Percentiles rank a stretch among this genome's conserved stretches.
Evolutionary conservation across 2,329 filamentous ascomycete species (phyloP).

Genomic region (Annulohypoxylon truncatum): DNA sequence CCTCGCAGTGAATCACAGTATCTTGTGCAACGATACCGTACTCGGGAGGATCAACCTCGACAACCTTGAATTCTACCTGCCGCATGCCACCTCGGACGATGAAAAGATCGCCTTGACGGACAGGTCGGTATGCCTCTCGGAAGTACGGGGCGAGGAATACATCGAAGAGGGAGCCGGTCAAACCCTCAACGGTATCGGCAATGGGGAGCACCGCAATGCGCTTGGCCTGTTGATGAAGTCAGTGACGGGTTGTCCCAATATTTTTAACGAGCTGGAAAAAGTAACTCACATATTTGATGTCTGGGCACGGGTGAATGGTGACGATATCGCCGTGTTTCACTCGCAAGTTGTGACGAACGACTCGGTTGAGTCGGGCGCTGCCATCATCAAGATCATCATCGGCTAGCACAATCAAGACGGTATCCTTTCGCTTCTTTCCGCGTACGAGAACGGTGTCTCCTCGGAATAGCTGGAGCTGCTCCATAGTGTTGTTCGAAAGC

Average conservation of each 20-base stretch:
- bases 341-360: constrained; percentile 96
- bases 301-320: constrained; percentile 95
- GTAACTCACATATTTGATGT: constrained; percentile 98
- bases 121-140: constrained; percentile 97
- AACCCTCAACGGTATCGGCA: constrained; percentile 96
- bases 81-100: constrained; percentile 98
- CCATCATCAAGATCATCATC: constrained; percentile 99
- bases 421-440: constrained; percentile 99
- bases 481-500: constrained; percentile 98
- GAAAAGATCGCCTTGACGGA: constrained; percentile 97
- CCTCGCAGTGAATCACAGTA: constrained; percentile 98
- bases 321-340: constrained; percentile 99
- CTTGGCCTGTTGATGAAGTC: constrained; percentile 77
- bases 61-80: constrained; percentile 99
- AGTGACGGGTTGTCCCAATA: constrained; percentile 23
- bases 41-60: constrained; percentile 97
- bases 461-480: constrained; percentile 96
- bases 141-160: constrained; percentile 99
- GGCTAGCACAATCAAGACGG: constrained; percentile 94
- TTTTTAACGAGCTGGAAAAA: background rate
- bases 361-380: constrained; percentile 96
- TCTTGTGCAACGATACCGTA: constrained; percentile 99
- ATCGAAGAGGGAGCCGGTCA: constrained; percentile 97
- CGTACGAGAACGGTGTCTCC: constrained; percentile 98
- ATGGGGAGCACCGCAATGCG: constrained; percentile 98